Evolutionary conservation across 2,329 filamentous ascomycete genomes (phyloP), one percentile per base, ranked within the genome.

Genomic region (Xylaria sp.): DNA sequence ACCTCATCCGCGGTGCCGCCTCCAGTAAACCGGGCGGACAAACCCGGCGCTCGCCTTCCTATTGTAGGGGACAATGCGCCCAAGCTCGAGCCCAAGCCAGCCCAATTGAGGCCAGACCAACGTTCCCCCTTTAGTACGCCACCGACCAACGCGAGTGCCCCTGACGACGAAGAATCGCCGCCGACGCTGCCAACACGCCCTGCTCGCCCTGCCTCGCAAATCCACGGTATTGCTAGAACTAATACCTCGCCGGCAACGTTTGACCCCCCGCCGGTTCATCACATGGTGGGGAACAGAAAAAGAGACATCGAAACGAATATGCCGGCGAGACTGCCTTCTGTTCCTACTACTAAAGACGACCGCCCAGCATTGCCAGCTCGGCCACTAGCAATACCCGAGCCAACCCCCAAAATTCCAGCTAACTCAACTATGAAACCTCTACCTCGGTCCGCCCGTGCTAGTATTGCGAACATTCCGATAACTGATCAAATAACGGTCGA

Each of bases 121-220:
- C 72, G 87, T 0, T 97, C 94, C 1, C 93, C 94, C 0, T 97
- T 97, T 72, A 93, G 83, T 71, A 97, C 92, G 35, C 93, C 93
- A 17, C 92, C 93, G 0, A 88, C 87, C 68, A 94, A 90, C 72
- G 85, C 86, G 4, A 87, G 85, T 58, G 89, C 83, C 55, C 73
- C 80, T 0, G 80, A 83, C n/a, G 78, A 79, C n/a, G 78, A 79
- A n/a, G 77, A 78, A 6, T 66, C 64, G 17, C 81, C 81, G 7
- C 83, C 84, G 1, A 77, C 76, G 57, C 79, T 84, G 44, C 83
- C 79, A 17, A 79, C 74, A 6, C 78, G 83, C 11, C 83, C 82
- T 55, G 77, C 79, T 46, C 83, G 83, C 48, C 66, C 64, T 29
- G 85, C 84, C 9, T 65, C 69, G 46, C 69, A 73, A 10, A 68